phyloP scores from a whole-genome alignment of 116 monocot genomes.

The Zostera marina region DNA sequence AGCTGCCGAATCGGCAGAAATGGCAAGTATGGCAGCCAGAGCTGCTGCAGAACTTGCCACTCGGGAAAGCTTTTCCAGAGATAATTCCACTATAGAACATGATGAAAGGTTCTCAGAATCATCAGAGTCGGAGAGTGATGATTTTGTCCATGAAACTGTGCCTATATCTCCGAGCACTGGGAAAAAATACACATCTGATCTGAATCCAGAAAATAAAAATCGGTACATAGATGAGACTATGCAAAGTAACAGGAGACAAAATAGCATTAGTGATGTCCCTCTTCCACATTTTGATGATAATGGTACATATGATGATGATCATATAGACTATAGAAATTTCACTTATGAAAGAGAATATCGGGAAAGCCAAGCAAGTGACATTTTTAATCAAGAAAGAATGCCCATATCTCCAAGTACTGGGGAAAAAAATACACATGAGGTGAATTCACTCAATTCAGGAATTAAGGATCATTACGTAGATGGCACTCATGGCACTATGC shows the following conservation, averaged over 20 bases:
- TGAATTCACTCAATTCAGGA: not conserved
- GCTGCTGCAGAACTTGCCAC: slow-evolving; percentile 77
- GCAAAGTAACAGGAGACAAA: not conserved
- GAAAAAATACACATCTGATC: not conserved
- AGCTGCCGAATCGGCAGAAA: slow-evolving; percentile 92
- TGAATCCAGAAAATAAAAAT: not conserved
- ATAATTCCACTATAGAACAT: slow-evolving; percentile 6
- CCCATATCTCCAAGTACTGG: not conserved
- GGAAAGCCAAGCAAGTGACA: not conserved
- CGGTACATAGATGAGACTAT: not conserved
- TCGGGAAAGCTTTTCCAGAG: slow-evolving; percentile 17
- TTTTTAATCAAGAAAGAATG: not conserved
- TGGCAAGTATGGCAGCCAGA: slow-evolving; percentile 75
- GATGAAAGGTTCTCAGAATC: slow-evolving; percentile 4
- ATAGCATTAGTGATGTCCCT: slow-evolving; percentile 9
- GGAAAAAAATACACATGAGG: not conserved
- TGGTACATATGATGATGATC: slow-evolving; percentile 34
- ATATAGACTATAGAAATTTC: slow-evolving; percentile 3
- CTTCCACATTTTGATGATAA: slow-evolving; percentile 42
- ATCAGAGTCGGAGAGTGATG: not conserved
- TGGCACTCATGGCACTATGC: too few species aligned
- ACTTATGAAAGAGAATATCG: slow-evolving; percentile 5
- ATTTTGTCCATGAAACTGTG: not conserved
- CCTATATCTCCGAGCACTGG: not conserved
- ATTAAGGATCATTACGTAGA: not conserved